phyloP scores from a whole-genome alignment of 768 basidiomycete species.

The Pulveroboletus sp. region DNA sequence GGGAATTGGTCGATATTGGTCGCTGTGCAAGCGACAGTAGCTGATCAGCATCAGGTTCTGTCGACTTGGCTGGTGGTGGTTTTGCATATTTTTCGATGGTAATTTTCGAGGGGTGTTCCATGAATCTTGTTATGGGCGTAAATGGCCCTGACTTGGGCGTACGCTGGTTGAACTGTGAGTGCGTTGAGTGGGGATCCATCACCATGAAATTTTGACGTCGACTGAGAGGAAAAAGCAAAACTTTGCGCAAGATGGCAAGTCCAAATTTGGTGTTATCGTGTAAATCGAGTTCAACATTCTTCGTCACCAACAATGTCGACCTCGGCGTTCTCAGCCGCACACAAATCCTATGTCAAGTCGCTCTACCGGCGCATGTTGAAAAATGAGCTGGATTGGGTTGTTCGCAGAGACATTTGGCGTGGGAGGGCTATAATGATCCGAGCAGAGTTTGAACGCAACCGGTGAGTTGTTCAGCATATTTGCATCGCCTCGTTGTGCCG shows the following conservation, averaged over 20 bases:
- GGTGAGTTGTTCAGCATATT: constrained; percentile 45
- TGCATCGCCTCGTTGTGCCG: not conserved
- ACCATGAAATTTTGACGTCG: not conserved
- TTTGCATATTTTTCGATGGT: constrained; percentile 45
- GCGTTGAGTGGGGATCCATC: constrained; percentile 80
- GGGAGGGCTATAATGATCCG: constrained; percentile 80
- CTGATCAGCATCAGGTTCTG: constrained; percentile 7
- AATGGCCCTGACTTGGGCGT: constrained; percentile 65
- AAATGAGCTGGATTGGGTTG: constrained; percentile 88
- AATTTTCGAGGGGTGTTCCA: constrained; percentile 41
- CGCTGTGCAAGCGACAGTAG: constrained; percentile 32
- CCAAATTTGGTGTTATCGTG: constrained; percentile 15
- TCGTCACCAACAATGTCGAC: constrained; percentile 44
- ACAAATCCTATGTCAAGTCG: constrained; percentile 85
- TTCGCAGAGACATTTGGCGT: constrained; percentile 85
- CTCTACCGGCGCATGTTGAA: constrained; percentile 85
- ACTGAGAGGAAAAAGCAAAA: not conserved
- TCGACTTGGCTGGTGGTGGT: constrained; percentile 31
- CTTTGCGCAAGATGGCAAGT: not conserved
- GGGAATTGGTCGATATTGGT: constrained; percentile 76
- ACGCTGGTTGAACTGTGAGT: constrained; percentile 73
- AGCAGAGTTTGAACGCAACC: constrained; percentile 91
- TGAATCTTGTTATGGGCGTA: constrained; percentile 42
- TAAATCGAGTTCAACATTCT: constrained; percentile 11
- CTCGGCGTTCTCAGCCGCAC: constrained; percentile 67